phyloP scores from a whole-genome alignment of 352 stramenopile species.

The Phytophthora ohioensis region DNA sequence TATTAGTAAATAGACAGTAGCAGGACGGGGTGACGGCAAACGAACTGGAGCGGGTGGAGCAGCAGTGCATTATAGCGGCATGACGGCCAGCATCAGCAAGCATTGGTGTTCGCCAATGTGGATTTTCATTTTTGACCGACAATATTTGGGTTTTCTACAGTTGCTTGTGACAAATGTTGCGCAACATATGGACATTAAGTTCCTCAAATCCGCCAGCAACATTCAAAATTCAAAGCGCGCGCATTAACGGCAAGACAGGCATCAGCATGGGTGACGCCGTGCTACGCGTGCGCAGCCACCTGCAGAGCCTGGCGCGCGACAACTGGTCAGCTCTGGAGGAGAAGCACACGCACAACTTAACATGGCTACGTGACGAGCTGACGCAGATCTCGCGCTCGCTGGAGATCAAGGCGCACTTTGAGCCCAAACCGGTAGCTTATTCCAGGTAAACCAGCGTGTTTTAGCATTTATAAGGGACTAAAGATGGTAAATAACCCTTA shows the following conservation, averaged over 20 bases:
- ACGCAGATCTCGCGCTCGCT: slow-evolving; percentile 59
- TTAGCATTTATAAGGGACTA: neutral
- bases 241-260: slow-evolving; percentile 24
- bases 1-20: slow-evolving; percentile 52
- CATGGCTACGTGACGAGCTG: slow-evolving; percentile 63
- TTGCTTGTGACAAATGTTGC: neutral
- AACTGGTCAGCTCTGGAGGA: slow-evolving; percentile 62
- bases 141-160: neutral
- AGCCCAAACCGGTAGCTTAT: slow-evolving; percentile 43
- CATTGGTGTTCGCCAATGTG: slow-evolving; percentile 28
- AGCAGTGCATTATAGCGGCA: slow-evolving; percentile 24
- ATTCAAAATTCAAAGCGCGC: slow-evolving; percentile 40
- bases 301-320: slow-evolving; percentile 63
- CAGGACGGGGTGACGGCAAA: slow-evolving; percentile 14
- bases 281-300: slow-evolving; percentile 61
- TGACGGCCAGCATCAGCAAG: slow-evolving; percentile 13
- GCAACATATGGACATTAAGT: neutral
- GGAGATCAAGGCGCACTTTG: slow-evolving; percentile 53
- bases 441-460: slow-evolving; percentile 18
- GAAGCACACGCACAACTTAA: slow-evolving; percentile 50
- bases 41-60: slow-evolving; percentile 26
- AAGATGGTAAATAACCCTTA: neutral
- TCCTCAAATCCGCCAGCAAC: neutral
- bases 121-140: slow-evolving; percentile 40
- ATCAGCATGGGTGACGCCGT: slow-evolving; percentile 70